A percentile compares a stretch with the other conserved stretches of the same genome.
Conservation (phyloP, 2,329 filamentous ascomycete genomes). For the Xylariales sp. region DNA sequence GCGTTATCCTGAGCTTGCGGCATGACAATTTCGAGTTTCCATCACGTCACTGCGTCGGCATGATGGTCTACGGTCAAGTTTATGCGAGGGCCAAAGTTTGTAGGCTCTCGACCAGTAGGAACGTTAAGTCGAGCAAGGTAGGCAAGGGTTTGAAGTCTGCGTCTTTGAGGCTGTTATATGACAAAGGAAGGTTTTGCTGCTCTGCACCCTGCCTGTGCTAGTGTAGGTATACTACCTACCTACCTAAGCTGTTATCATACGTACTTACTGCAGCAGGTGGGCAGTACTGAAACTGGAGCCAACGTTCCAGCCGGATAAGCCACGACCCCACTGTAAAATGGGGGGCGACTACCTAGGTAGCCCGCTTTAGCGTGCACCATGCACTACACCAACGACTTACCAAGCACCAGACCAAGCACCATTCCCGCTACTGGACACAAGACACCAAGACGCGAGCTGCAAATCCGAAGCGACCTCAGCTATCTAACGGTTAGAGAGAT, state of each 20-base stretch:
- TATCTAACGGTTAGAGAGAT: not conserved
- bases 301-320: not conserved
- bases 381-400: not conserved
- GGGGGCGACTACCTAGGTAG: not conserved
- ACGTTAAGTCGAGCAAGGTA: not conserved
- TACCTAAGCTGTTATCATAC: too few relatives aligned
- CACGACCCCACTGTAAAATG: not conserved
- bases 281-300: too few relatives aligned
- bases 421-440: too few relatives aligned
- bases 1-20: constrained; percentile 60
- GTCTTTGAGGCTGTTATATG: constrained; percentile 8
- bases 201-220: too few relatives aligned
- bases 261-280: too few relatives aligned
- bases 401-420: not conserved
- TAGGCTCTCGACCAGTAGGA: constrained; percentile 12
- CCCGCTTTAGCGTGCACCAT: not conserved
- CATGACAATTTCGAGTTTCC: constrained; percentile 54
- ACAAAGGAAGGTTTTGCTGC: not conserved
- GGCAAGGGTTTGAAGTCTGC: not conserved
- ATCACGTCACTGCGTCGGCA: constrained; percentile 40
- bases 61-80: constrained; percentile 39
- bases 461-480: too few relatives aligned
- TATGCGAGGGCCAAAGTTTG: constrained; percentile 28
- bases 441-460: too few relatives aligned
- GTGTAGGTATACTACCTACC: too few relatives aligned